Conservation (phyloP, 495 filamentous ascomycete genomes). For the Talaromyces adpressus region DNA sequence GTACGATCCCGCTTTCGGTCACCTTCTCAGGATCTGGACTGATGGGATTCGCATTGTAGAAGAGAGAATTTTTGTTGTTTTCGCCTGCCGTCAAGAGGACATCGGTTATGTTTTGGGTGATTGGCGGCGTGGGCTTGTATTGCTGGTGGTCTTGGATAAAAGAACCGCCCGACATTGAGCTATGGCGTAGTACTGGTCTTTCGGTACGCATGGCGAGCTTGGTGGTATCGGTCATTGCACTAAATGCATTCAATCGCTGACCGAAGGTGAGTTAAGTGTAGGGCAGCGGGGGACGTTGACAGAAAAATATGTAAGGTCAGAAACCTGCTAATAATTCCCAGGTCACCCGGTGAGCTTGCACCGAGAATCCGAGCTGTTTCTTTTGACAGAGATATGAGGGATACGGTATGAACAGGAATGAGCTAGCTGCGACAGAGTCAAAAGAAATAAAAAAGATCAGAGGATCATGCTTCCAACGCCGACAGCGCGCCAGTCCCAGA, state of each 20-base stretch:
- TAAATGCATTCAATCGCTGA: background rate
- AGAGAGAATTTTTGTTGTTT: constrained; percentile 13
- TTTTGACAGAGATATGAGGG: background rate
- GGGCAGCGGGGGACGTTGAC: background rate
- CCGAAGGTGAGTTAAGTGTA: background rate
- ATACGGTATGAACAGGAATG: background rate
- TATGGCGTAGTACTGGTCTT: constrained; percentile 36
- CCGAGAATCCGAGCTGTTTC: background rate
- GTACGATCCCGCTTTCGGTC: constrained; percentile 37
- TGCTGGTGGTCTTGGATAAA: constrained; percentile 70
- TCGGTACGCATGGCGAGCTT: constrained; percentile 22
- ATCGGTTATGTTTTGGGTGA: constrained; percentile 36
- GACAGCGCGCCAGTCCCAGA: background rate
- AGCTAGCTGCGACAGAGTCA: background rate
- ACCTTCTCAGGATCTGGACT: constrained; percentile 36
- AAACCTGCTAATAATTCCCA: background rate
- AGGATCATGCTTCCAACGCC: background rate
- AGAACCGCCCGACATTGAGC: constrained; percentile 55
- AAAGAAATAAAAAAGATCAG: background rate
- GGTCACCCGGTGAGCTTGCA: background rate
- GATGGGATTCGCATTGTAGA: constrained; percentile 32
- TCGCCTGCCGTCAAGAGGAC: constrained; percentile 25
- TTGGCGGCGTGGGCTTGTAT: constrained; percentile 52
- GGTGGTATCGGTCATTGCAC: constrained; percentile 23
- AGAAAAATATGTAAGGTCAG: background rate